Percentiles rank a stretch among this genome's conserved stretches.
Conservation (phyloP, 257 asterid genomes). For the Nicotiana otophora region DNA sequence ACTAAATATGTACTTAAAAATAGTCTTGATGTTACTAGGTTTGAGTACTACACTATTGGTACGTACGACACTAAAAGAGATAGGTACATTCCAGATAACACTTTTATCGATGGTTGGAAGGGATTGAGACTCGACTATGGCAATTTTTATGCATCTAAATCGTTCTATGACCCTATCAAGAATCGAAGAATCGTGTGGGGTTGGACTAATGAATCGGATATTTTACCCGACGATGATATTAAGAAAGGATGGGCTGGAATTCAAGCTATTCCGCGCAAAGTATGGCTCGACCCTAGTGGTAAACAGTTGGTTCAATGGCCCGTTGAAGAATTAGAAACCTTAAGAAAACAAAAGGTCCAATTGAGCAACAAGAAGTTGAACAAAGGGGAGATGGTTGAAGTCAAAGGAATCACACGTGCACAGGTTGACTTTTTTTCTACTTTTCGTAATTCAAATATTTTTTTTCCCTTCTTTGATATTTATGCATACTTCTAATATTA, state of each 20-base stretch:
- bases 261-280: conserved; percentile 41
- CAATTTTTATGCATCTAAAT: conserved; percentile 49
- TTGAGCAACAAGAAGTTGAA: conserved; percentile 14
- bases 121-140: conserved; percentile 51
- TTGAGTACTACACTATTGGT: conserved; percentile 44
- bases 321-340: conserved; percentile 31
- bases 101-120: conserved; percentile 30
- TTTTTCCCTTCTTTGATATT: too few species aligned
- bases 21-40: conserved; percentile 37
- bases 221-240: conserved; percentile 17
- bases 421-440: conserved; percentile 16
- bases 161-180: conserved; percentile 38
- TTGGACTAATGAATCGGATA: conserved; percentile 50
- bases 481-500: too few species aligned
- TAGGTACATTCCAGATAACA: conserved; percentile 30
- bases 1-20: conserved; percentile 31
- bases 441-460: too few species aligned
- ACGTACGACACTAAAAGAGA: conserved; percentile 19
- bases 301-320: conserved; percentile 54
- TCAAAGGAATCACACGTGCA: conserved; percentile 40
- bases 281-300: conserved; percentile 36
- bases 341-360: conserved; percentile 27
- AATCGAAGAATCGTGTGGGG: conserved; percentile 44
- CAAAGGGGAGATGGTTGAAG: conserved; percentile 24
- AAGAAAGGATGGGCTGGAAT: conserved; percentile 53